Conservation (phyloP, 1,139 yeast species). For the Saccharomycopsis phalli region DNA sequence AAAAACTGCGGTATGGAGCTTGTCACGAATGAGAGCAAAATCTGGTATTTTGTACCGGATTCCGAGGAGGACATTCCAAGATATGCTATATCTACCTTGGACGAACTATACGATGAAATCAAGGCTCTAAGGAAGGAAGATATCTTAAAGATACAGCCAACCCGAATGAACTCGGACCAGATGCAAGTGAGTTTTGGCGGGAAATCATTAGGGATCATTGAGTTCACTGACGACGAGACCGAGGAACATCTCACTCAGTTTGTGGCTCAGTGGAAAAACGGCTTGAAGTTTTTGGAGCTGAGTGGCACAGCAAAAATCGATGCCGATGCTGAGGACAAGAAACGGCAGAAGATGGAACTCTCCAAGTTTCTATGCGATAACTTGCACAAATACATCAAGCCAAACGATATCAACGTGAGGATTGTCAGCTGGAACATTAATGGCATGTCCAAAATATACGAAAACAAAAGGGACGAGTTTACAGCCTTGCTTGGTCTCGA, state of each 20-base stretch:
- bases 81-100: constrained; percentile 22
- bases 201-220: constrained; percentile 7
- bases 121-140: constrained; percentile 13
- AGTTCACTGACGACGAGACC: constrained; percentile 16
- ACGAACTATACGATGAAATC: constrained; percentile 19
- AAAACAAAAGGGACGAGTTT: constrained; percentile 8
- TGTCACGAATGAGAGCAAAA: constrained; percentile 19
- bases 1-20: constrained; percentile 19
- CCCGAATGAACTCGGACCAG: constrained; percentile 15
- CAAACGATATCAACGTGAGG: constrained; percentile 15
- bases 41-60: constrained; percentile 25
- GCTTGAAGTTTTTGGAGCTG: constrained; percentile 15
- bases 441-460: constrained; percentile 12
- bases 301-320: not conserved
- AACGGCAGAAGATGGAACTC: constrained; percentile 8
- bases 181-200: constrained; percentile 18
- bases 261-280: constrained; percentile 18
- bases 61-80: constrained; percentile 24
- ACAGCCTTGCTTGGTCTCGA: constrained; percentile 1
- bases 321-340: constrained; percentile 11
- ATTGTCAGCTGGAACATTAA: constrained; percentile 19
- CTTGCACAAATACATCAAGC: constrained; percentile 12
- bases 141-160: constrained; percentile 16
- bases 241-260: constrained; percentile 14
- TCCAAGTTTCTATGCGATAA: constrained; percentile 18